phyloP scores from a whole-genome alignment of 345 rosid genomes.

The Rhizophora apiculata region DNA sequence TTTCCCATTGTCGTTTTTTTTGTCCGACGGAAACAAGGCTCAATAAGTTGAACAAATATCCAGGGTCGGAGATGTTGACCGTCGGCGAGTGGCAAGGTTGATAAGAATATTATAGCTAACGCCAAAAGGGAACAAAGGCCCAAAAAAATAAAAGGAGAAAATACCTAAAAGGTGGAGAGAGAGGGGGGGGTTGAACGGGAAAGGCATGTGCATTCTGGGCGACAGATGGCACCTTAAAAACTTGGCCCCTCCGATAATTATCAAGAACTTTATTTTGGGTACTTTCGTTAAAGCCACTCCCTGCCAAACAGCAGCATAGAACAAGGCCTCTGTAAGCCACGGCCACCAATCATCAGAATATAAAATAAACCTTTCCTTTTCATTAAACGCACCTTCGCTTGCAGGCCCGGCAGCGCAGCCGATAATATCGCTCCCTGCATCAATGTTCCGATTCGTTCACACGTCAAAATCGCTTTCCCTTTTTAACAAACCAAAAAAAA shows the following conservation, averaged over 20 bases:
- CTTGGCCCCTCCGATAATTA: constrained; percentile 79
- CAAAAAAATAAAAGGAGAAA: not conserved
- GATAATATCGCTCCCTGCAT: constrained; percentile 75
- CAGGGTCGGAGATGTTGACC: no score
- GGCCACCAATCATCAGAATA: no score
- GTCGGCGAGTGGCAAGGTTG: no score
- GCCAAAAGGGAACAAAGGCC: not conserved
- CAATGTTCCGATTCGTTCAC: constrained; percentile 1
- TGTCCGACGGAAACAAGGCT: no score
- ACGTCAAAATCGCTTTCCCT: not conserved
- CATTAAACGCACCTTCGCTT: constrained; percentile 48
- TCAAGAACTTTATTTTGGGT: constrained; percentile 53
- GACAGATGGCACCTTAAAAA: constrained; percentile 49
- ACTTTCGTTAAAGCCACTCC: constrained; percentile 72
- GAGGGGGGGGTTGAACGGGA: constrained; percentile 45
- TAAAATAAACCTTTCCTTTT: not conserved
- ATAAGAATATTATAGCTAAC: not conserved
- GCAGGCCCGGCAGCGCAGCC: constrained; percentile 66
- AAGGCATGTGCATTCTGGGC: constrained; percentile 57
- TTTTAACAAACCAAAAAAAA: not conserved
- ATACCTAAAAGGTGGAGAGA: constrained; percentile 81
- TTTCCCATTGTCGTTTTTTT: no score
- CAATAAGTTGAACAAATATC: no score
- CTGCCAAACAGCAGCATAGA: constrained; percentile 29
- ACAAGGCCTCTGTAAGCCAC: not conserved